Evolutionary conservation across 2,329 filamentous ascomycete species (phyloP), one percentile per base, ranked within the genome.

Genomic region (Exophiala bonariae): DNA sequence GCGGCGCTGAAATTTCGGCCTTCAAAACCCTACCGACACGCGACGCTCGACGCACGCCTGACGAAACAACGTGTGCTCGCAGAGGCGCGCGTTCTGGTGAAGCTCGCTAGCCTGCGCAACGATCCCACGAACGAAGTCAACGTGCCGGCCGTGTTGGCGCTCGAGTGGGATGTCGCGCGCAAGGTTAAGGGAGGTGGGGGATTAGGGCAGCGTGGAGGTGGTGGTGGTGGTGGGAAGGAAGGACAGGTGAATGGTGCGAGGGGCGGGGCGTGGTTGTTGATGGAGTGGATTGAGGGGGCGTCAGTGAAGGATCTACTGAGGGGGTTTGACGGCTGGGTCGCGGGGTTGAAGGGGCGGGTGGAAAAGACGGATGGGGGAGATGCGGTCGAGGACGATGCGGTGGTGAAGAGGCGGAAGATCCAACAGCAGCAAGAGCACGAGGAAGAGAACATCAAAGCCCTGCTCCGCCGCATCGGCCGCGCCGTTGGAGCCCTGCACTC

Each of bases 1-100:
- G 87, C 84, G 64, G 89, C 92, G 1, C 81, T 97, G 54, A 99
- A 99, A 73, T 84, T 95, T 76, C 88, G 93, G 1, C 91, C 92
- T 0, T 78, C 83, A 19, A 99, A 99, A 72, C 82, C 87, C 19
- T 99, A 95, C 79, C 82, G 93, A 16, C 93, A 99, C 69, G 88
- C 90, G 4, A 81, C 80, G 16, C 89, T 99, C 63, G 93, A 99
- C 70, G 81, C 82, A 47, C 86, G 91, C 11, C 78, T 99, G 26
- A 97, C 91, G 1, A 85, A 85, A 55, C 86, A 91, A 65, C 85
- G 93, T 16, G 86, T 97, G 56, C 78, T 96, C 2, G 86, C 90
- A 54, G 93, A 99, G 70, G 89, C 92, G 28, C 79, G 93, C 50
- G 87, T 95, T 59, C 74, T 99, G 28, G 82, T 85, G 46, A 86